A percentile compares a stretch with the other conserved stretches of the same genome.
Evolutionary conservation across 176 grass and related monocot genomes (phyloP).

Genomic region (Ensete glaucum): DNA sequence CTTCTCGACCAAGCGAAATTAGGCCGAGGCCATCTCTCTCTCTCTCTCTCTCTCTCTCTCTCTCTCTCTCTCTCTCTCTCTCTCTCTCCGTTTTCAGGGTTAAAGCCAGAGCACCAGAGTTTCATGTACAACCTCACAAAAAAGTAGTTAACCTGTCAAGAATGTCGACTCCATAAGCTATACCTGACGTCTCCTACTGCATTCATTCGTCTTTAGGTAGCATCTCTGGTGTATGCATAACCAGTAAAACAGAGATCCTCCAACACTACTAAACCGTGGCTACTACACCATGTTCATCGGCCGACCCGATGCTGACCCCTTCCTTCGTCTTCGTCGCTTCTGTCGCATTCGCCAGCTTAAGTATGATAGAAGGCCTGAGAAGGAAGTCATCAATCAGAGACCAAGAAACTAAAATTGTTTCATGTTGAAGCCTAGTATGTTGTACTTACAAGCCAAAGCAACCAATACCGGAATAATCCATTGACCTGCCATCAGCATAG

Average conservation of each 20-base stretch:
- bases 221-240: background rate
- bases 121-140: background rate
- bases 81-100: background rate
- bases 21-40: background rate
- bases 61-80: background rate
- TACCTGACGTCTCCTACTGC: background rate
- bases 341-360: conserved; percentile 75
- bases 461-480: conserved; percentile 82
- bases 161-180: background rate
- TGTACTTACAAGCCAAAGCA: conserved; percentile 60
- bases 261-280: too few relatives aligned
- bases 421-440: background rate
- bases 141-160: background rate
- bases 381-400: background rate
- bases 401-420: background rate
- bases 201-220: background rate
- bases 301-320: conserved; percentile 47
- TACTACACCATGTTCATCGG: conserved; percentile 10
- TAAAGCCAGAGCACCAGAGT: background rate
- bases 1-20: background rate
- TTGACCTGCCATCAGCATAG: conserved; percentile 68
- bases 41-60: too few relatives aligned
- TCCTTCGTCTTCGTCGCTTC: conserved; percentile 60
- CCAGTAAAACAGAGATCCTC: background rate
- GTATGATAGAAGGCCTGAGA: conserved; percentile 64